phyloP scores from a whole-genome alignment of 2,329 filamentous ascomycete genomes.

The Lecanoromycetidae sp. region DNA sequence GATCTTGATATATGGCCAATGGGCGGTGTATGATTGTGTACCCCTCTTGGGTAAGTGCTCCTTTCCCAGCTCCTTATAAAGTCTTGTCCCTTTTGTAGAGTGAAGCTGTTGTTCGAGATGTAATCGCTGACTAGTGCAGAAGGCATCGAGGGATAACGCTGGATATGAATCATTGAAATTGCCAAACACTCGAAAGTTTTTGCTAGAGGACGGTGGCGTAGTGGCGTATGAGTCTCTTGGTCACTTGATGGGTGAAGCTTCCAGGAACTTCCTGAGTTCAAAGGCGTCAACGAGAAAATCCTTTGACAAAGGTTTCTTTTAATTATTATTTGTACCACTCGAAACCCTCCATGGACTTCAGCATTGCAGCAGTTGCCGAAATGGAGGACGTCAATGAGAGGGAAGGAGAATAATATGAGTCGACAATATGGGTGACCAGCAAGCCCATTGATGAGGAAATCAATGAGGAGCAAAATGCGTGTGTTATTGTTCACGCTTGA shows the following conservation, averaged over 20 bases:
- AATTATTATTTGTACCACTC: too few species aligned
- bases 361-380: too few species aligned
- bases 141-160: constrained; percentile 14
- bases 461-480: neutral
- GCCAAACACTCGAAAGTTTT: neutral
- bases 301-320: too few species aligned
- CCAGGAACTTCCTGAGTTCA: too few species aligned
- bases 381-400: constrained; percentile 5
- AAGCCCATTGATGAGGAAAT: constrained; percentile 1
- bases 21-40: constrained; percentile 1
- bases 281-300: too few species aligned
- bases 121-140: constrained; percentile 7
- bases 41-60: constrained; percentile 5
- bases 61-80: constrained; percentile 5
- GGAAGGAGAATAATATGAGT: neutral
- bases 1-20: too few species aligned
- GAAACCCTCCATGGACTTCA: too few species aligned
- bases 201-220: neutral
- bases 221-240: neutral
- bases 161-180: constrained; percentile 13
- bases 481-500: constrained; percentile 7
- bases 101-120: constrained; percentile 8
- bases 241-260: too few species aligned
- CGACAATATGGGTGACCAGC: constrained; percentile 7
- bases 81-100: constrained; percentile 8